Evolutionary conservation across 345 rosid genomes (phyloP), one percentile per base, ranked within the genome.

Genomic region (Dipteronia dyeriana): DNA sequence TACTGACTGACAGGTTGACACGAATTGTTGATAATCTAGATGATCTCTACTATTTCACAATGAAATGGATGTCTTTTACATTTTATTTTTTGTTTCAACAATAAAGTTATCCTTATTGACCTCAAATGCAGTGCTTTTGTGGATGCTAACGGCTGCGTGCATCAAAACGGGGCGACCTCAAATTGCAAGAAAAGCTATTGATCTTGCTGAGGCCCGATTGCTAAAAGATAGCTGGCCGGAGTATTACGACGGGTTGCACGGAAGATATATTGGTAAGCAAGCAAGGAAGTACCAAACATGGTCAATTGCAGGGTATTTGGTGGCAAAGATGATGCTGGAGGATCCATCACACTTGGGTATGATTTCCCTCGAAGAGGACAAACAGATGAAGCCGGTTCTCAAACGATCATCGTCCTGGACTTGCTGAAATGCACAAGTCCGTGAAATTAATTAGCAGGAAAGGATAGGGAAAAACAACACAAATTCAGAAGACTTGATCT

Each of bases 271-370:
- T 0, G 85, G 87, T 23, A 85, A 82, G 53, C 85, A 85, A 72
- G 87, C 87, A 17, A 82, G 85, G 61, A 85, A 85, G 38, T 66
- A 73, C 20, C 85, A 84, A 74, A 84, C 84, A 11, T 81, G 85
- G 87, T 82, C 83, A 14, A 84, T 84, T 38, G 83, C 85, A 1
- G 83, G 85, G 49, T 84, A 82, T 71, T 71, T 85, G 79, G 83
- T 85, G 31, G 85, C 87, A 20, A 84, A 82, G 77, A 84, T 84
- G 87, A 71, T 84, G 87, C 79, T 84, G 23, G 87, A 84, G 68
- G 85, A 82, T 70, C 87, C 83, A 2, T 82, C 87, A 0, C 83
- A 82, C 76, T 68, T 82, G 75, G 85, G 84, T 7, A 81, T 84
- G 87, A 81, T 84, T 26, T 84, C 87, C 22, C 76, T 84, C 12